phyloP scores from a whole-genome alignment of 2,329 filamentous ascomycete genomes.

The Beauveria bassiana region DNA sequence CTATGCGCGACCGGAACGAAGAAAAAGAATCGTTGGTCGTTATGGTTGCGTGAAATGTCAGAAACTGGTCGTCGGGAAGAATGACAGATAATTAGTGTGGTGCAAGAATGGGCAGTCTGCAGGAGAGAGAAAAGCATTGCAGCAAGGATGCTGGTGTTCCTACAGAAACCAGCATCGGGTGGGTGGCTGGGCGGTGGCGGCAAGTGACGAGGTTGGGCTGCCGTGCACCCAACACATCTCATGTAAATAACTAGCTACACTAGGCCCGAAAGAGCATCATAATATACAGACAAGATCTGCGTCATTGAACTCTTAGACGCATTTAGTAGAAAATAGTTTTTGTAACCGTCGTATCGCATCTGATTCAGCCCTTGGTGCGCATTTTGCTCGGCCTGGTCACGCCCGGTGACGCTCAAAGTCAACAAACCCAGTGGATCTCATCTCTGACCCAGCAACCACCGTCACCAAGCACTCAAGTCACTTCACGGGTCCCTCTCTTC shows the following conservation, averaged over 20 bases:
- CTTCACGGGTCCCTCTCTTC: not conserved
- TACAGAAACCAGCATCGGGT: conserved; percentile 9
- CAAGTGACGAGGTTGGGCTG: conserved; percentile 5
- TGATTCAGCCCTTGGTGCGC: not conserved
- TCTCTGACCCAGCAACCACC: not conserved
- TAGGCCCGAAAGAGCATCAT: not conserved
- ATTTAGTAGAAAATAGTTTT: not conserved
- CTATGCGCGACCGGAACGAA: not conserved
- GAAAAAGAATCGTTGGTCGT: not conserved
- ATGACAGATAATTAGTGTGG: not conserved
- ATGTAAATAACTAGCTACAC: not conserved
- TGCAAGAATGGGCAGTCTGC: not conserved
- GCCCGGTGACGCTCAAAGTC: not conserved
- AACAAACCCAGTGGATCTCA: not conserved
- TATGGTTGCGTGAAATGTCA: not conserved
- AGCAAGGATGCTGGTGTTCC: not conserved
- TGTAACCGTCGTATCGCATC: not conserved
- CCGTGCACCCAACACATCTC: not conserved
- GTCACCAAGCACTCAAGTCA: not conserved
- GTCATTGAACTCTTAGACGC: not conserved
- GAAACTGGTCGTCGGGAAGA: not conserved
- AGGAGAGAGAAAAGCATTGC: not conserved
- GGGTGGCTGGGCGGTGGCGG: conserved; percentile 8
- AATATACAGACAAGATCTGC: not conserved
- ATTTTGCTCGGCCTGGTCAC: not conserved